A percentile compares a stretch with the other conserved stretches of the same genome.
Conservation (phyloP, 371 early-diverging fungal genomes). For the Zychaea mexicana region DNA sequence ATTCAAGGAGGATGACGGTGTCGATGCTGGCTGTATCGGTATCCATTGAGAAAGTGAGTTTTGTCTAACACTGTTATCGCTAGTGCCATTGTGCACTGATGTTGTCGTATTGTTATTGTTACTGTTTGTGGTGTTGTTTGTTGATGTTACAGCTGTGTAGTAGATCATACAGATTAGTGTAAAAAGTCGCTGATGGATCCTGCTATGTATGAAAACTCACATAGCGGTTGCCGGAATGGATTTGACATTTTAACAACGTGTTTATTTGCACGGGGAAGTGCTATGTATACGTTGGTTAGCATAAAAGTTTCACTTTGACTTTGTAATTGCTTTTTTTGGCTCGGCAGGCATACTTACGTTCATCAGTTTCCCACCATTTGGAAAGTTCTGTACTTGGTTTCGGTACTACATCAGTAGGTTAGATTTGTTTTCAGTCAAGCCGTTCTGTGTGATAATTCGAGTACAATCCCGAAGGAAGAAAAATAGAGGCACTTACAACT, state of each 20-base stretch:
- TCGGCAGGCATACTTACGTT: constrained; percentile 4
- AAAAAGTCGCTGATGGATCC: not conserved
- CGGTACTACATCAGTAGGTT: constrained; percentile 36
- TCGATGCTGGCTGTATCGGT: constrained; percentile 1
- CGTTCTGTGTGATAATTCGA: too few species aligned
- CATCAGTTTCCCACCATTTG: constrained; percentile 53
- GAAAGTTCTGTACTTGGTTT: constrained; percentile 39
- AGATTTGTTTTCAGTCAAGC: too few species aligned
- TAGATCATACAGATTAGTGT: not conserved
- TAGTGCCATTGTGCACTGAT: constrained; percentile 3
- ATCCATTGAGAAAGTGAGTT: constrained; percentile 3
- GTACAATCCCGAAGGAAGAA: too few species aligned
- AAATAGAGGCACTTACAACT: too few species aligned
- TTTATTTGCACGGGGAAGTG: constrained; percentile 14
- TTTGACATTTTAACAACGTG: not conserved
- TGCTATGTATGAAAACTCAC: not conserved
- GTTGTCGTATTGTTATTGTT: constrained; percentile 17
- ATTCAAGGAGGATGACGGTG: not conserved
- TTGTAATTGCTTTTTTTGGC: not conserved
- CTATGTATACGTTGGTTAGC: not conserved
- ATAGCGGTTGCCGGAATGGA: not conserved
- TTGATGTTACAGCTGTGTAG: constrained; percentile 14
- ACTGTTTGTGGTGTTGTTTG: constrained; percentile 12
- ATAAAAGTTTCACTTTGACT: not conserved
- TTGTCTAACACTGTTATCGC: too few species aligned